Base-by-base conservation (phyloP, 495 filamentous ascomycete species). In the Trichoderma virens region DNA sequence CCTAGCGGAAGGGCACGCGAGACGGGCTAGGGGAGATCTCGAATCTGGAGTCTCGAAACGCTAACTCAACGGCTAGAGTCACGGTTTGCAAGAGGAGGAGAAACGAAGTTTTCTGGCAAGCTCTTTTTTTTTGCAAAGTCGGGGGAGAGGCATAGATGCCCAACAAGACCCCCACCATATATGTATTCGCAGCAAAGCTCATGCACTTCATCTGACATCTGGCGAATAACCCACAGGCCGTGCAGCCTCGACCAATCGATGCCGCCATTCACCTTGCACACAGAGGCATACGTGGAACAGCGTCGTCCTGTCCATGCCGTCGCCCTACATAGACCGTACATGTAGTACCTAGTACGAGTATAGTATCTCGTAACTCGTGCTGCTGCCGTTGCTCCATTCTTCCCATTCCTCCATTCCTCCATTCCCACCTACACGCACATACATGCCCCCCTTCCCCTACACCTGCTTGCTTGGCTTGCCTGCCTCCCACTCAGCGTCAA, bases 131-230 rank as follows among this genome's bases (percentile, higher is more conserved):
- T 47, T 47, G 16, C 18, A 47, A 56, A 30, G 20, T 56, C 27
- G 27, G 27, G 51, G 51, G 51, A 30, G 13, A 56, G 51, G 51
- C 51, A 56, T 56, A n/a, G 20, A 56, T 56, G 51, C 51, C 51
- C 25, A 56, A 56, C 23, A 27, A 56, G 25, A 8, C 51, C 51
- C 51, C 51, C 51, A 56, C 51, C 51, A 56, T 30, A 27, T 56
- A 56, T 56, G 51, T 56, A 56, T 56, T 56, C 51, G 20, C 7
- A 14, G 51, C 51, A 56, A 30, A 13, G 16, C 23, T 16, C 51
- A 56, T 56, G 51, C 51, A 56, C 51, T 56, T 56, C 23, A 56
- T 56, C 51, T 56, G 51, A 56, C 51, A 56, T 56, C 51, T 30
- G 51, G 28, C 51, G 51, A 56, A 56, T 56, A 56, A 30, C 51